phyloP scores from a whole-genome alignment of 495 filamentous ascomycete species.

The Clavariopsis aquatica region DNA sequence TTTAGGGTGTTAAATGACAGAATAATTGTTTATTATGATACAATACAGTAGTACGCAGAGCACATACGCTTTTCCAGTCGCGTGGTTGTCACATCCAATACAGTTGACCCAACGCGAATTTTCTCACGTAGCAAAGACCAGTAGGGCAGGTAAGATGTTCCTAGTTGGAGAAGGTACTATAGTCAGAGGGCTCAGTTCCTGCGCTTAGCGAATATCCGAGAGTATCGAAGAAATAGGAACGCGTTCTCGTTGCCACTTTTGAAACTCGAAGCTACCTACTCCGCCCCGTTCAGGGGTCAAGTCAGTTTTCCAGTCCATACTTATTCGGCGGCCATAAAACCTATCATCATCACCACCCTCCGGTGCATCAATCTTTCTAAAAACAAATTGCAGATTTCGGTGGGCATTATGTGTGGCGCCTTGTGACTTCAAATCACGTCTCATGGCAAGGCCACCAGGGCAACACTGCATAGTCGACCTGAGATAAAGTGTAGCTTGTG shows the following conservation, averaged over 20 bases:
- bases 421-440: neutral
- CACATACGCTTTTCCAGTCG: too few relatives aligned
- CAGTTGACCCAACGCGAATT: too few relatives aligned
- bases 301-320: neutral
- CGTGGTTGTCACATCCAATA: too few relatives aligned
- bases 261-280: slow-evolving; percentile 2
- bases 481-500: slow-evolving; percentile 7
- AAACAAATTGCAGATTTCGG: neutral
- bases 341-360: neutral
- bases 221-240: neutral
- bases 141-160: too few relatives aligned
- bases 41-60: too few relatives aligned
- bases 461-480: neutral
- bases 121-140: too few relatives aligned
- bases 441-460: neutral
- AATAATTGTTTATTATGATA: too few relatives aligned
- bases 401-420: neutral
- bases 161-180: too few relatives aligned
- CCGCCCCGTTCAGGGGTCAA: slow-evolving; percentile 8
- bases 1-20: too few relatives aligned
- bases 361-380: neutral
- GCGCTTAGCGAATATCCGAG: slow-evolving; percentile 1
- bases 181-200: too few relatives aligned
- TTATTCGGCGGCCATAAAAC: too few relatives aligned
- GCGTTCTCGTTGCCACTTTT: slow-evolving; percentile 8